These are phyloP conservation scores for Phaeophleospora eucalypticola DNA, from an alignment of 2,329 filamentous ascomycete genomes.

Conservation along the genomic window DNA sequence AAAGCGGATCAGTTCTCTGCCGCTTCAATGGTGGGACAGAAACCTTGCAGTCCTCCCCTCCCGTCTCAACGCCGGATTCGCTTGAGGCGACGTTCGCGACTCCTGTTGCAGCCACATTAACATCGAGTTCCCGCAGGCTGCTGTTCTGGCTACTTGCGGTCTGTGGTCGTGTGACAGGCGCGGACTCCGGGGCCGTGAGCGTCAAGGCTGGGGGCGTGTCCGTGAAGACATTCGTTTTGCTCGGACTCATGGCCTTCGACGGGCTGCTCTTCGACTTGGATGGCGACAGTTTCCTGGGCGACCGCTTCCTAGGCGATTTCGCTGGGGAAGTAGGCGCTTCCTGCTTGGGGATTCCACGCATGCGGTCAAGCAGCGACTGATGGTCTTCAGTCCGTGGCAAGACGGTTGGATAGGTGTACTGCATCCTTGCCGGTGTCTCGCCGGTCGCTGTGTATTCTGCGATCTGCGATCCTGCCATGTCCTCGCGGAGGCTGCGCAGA, in stretches of 20 bases:
- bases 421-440: conserved; percentile 73
- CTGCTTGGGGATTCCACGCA: conserved; percentile 40
- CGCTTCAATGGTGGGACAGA: conserved; percentile 41
- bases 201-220: conserved; percentile 29
- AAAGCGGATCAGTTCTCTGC: conserved; percentile 35
- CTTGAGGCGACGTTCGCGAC: conserved; percentile 17
- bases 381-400: conserved; percentile 72
- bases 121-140: conserved; percentile 46
- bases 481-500: conserved; percentile 65
- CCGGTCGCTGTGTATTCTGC: conserved; percentile 83
- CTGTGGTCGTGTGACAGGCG: conserved; percentile 24
- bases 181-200: conserved; percentile 19
- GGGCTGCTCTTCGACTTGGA: conserved; percentile 26
- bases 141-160: conserved; percentile 27
- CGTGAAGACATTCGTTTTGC: conserved; percentile 32
- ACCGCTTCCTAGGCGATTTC: conserved; percentile 33
- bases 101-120: conserved; percentile 38
- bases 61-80: conserved; percentile 30
- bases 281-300: conserved; percentile 28
- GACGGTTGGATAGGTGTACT: conserved; percentile 74
- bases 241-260: conserved; percentile 28
- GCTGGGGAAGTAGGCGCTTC: conserved; percentile 23
- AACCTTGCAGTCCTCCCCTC: conserved; percentile 23
- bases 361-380: conserved; percentile 52
- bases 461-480: conserved; percentile 61